A percentile compares a stretch with the other conserved stretches of the same genome.
phyloP scores from a whole-genome alignment of 192 early-diverging fungal species.

The Phycomyces nitens region DNA sequence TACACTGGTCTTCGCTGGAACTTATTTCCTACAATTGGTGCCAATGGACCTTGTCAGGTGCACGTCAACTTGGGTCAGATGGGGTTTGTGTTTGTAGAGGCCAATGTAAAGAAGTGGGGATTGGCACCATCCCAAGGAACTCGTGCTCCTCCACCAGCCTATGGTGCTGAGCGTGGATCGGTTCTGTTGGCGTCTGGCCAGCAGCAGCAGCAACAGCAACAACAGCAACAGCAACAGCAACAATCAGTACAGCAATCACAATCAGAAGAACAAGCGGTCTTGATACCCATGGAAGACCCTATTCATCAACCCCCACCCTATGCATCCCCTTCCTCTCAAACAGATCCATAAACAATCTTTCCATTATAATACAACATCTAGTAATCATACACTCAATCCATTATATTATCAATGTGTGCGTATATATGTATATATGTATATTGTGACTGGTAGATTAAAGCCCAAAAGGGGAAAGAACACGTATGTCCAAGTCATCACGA shows the following conservation, averaged over 20 bases:
- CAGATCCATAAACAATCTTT: background rate
- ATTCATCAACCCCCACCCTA: background rate
- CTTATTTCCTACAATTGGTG: constrained; percentile 42
- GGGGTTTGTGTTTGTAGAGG: constrained; percentile 78
- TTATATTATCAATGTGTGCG: no score
- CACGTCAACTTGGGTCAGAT: constrained; percentile 43
- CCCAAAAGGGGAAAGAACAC: no score
- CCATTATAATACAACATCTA: background rate
- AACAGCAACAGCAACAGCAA: background rate
- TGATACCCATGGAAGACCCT: background rate
- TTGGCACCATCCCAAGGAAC: constrained; percentile 70
- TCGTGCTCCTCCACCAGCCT: constrained; percentile 68
- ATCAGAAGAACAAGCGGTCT: background rate
- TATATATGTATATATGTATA: no score
- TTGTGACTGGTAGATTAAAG: no score
- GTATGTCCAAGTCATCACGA: no score
- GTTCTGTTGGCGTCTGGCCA: constrained; percentile 49
- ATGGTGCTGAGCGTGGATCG: constrained; percentile 69
- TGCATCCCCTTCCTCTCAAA: background rate
- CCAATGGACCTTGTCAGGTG: constrained; percentile 42
- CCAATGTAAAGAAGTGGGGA: constrained; percentile 84
- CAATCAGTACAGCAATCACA: background rate
- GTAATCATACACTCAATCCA: background rate
- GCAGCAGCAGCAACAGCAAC: background rate
- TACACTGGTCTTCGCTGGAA: constrained; percentile 34